Evolutionary conservation across 164 flowering plant genomes (phyloP), one percentile per base, ranked within the genome.

Genomic region (Tetracentron sinense): DNA sequence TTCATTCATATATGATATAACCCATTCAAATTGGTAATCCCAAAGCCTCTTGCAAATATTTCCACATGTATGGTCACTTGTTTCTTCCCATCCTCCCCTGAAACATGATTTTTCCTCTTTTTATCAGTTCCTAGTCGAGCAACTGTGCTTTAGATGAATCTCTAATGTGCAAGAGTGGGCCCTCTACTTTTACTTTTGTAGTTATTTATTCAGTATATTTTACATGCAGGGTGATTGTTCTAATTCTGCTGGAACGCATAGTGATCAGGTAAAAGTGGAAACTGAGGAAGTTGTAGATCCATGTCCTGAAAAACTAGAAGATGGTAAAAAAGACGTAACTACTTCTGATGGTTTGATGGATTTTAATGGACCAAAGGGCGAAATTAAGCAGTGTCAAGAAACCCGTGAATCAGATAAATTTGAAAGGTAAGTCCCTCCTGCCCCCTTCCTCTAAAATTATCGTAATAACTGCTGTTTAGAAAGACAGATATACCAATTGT

Each of bases 221-320:
- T 62, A 21, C 27, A 17, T 72, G 60, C 61, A 69, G 72, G 67
- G 1, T 31, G 35, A 54, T 69, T 31, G 35, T 51, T 58, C 66
- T 30, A 64, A 51, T 53, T 28, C 54, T 48, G 38, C 31, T 62
- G 56, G 26, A 53, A 47, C 30, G 30, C 62, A 27, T 20, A 47
- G 60, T 46, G 56, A 56, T 46, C 58, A 54, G 60, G 47, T 33
- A 17, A 29, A 63, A 35, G 56, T 28, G 28, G 53, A 65, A 33
- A 38, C 44, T 33, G 44, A 22, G 42, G 74, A 69, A 42, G 51
- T 56, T 46, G 42, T 64, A 44, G 65, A 52, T 26, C 60, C 47
- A 48, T 20, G 8, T 23, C 20, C 29, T 56, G 67, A 60, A 55
- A 46, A 26, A 62, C 30, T 7, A 31, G 54, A 50, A 50, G 62